phyloP scores from a whole-genome alignment of 495 filamentous ascomycete genomes.

The Penicillium ucsense region DNA sequence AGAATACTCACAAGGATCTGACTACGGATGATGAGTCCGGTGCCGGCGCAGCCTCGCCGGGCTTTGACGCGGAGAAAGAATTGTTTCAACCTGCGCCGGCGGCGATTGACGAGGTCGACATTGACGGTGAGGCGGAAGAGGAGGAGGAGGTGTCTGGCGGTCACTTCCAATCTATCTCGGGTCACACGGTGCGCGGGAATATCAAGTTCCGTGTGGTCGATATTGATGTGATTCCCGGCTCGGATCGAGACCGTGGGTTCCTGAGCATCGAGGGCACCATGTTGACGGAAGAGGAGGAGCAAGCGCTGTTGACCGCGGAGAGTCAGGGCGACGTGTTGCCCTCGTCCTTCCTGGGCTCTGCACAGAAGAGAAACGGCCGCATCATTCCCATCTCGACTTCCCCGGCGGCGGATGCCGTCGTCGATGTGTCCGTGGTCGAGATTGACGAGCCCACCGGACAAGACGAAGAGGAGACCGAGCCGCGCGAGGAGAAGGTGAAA shows the following conservation, averaged over 20 bases:
- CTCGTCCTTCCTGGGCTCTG: constrained; percentile 6
- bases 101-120: constrained; percentile 24
- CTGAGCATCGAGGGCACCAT: constrained; percentile 64
- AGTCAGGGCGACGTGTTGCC: constrained; percentile 19
- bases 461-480: background rate
- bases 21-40: constrained; percentile 27
- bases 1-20: constrained; percentile 2
- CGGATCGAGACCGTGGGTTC: constrained; percentile 50
- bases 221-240: constrained; percentile 48
- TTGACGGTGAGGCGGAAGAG: constrained; percentile 18
- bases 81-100: constrained; percentile 30
- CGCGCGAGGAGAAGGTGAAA: constrained; percentile 10
- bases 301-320: constrained; percentile 28
- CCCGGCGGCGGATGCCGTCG: constrained; percentile 5
- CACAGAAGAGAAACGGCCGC: constrained; percentile 4
- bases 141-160: constrained; percentile 37
- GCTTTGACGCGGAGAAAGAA: constrained; percentile 35
- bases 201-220: constrained; percentile 54
- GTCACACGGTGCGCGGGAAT: constrained; percentile 50
- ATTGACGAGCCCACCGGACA: constrained; percentile 3
- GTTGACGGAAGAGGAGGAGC: constrained; percentile 40
- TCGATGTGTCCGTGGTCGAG: constrained; percentile 11
- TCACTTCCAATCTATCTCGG: constrained; percentile 53
- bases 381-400: constrained; percentile 14
- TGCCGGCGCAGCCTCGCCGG: constrained; percentile 4